A percentile compares a stretch with the other conserved stretches of the same genome.
Conservation (phyloP, 179 eudicot genomes). For the Camellia oleifera region DNA sequence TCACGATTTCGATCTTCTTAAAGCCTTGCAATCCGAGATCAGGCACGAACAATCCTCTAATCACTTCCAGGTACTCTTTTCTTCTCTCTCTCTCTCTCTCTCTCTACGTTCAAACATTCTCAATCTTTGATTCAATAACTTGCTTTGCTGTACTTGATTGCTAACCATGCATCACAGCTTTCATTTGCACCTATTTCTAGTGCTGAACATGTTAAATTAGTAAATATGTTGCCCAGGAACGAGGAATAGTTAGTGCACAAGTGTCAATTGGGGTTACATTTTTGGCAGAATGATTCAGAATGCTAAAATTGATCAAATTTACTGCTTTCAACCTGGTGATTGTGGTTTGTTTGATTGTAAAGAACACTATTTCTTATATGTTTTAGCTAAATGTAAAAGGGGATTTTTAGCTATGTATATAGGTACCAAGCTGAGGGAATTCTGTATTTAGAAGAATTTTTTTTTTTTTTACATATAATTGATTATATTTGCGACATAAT, state of each 20-base stretch:
- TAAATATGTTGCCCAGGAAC: neutral
- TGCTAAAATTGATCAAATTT: neutral
- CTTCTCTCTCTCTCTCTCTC: constrained; percentile 10
- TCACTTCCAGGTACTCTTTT: constrained; percentile 40
- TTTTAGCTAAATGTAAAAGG: neutral
- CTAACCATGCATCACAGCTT: too few relatives aligned
- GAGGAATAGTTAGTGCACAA: neutral
- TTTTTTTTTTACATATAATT: neutral
- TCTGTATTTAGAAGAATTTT: neutral
- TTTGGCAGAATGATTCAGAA: neutral
- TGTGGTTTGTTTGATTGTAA: neutral
- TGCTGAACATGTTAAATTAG: neutral
- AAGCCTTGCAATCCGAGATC: constrained; percentile 62
- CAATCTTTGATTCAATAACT: neutral
- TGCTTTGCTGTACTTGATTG: neutral
- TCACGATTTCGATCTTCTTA: constrained; percentile 44
- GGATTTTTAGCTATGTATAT: neutral
- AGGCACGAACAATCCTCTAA: constrained; percentile 52
- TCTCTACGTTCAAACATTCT: neutral
- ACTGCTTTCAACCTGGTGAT: neutral
- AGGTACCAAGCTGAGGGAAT: neutral
- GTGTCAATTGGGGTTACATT: neutral
- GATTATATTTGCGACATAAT: neutral
- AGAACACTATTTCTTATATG: neutral
- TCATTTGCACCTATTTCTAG: neutral